phyloP scores from a whole-genome alignment of 352 stramenopile genomes.

The Pythium plurisporium region DNA sequence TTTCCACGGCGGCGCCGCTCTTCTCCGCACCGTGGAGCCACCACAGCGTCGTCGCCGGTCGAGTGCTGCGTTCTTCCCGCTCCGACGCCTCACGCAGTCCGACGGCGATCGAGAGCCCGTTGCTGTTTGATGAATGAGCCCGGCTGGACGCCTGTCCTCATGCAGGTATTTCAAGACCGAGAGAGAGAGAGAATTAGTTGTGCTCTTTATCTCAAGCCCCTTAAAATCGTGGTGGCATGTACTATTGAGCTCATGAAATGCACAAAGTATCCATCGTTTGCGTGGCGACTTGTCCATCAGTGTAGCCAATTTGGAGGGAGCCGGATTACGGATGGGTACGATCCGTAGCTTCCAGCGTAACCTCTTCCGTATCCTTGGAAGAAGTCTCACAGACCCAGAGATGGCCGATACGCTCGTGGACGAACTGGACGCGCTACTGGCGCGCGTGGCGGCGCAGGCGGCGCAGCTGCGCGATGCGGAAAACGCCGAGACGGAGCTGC shows the following conservation, averaged over 20 bases:
- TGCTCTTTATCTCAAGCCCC: too few relatives aligned
- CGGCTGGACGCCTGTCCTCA: too few relatives aligned
- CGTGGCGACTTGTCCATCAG: too few relatives aligned
- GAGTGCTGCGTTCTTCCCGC: background rate
- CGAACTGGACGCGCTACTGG: slow-evolving; percentile 60
- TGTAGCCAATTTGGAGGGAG: too few relatives aligned
- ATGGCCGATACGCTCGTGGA: slow-evolving; percentile 30
- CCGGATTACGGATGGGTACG: background rate
- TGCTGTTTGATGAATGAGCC: background rate
- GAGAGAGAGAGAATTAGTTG: too few relatives aligned
- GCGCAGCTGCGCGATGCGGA: slow-evolving; percentile 29
- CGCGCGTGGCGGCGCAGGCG: slow-evolving; percentile 37
- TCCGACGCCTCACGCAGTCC: background rate
- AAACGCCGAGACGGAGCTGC: slow-evolving; percentile 37
- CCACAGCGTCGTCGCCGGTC: background rate
- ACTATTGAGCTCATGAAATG: too few relatives aligned
- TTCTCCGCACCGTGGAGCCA: slow-evolving; percentile 5
- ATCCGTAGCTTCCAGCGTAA: background rate
- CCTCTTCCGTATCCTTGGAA: background rate
- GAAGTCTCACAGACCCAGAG: too few relatives aligned
- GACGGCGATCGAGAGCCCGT: slow-evolving; percentile 3
- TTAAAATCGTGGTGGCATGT: too few relatives aligned
- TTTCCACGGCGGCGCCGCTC: slow-evolving; percentile 10
- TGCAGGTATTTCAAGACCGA: too few relatives aligned
- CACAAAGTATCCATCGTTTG: too few relatives aligned